phyloP scores from a whole-genome alignment of 352 stramenopile genomes.

The Phytopythium chamaehyphon region DNA sequence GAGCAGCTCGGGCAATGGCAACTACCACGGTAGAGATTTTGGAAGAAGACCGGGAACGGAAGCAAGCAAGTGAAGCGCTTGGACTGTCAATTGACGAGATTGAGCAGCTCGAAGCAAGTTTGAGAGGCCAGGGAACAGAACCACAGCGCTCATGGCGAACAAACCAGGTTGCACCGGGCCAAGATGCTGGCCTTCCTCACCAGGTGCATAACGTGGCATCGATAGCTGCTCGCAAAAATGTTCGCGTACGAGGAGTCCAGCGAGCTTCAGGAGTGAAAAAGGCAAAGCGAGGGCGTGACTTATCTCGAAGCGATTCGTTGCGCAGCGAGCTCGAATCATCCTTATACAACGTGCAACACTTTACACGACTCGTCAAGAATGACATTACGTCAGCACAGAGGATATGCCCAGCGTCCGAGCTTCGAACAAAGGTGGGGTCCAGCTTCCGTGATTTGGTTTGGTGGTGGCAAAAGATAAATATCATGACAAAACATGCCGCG shows the following conservation, averaged over 20 bases:
- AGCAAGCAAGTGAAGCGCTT: conserved; percentile 58
- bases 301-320: conserved; percentile 17
- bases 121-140: conserved; percentile 22
- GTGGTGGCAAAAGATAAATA: not conserved
- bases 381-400: conserved; percentile 68
- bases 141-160: not conserved
- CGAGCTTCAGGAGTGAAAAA: not conserved
- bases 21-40: conserved; percentile 36
- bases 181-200: not conserved
- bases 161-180: not conserved
- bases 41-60: conserved; percentile 48
- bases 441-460: not conserved
- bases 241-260: not conserved
- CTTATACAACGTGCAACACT: conserved; percentile 56
- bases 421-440: conserved; percentile 42
- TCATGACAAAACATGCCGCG: not conserved
- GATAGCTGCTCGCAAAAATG: not conserved
- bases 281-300: not conserved
- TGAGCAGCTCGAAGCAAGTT: conserved; percentile 48
- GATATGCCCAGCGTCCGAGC: conserved; percentile 57
- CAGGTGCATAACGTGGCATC: not conserved
- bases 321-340: conserved; percentile 53
- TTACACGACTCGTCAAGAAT: conserved; percentile 66
- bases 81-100: conserved; percentile 69
- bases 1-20: conserved; percentile 29